phyloP scores from a whole-genome alignment of 176 grass and related monocot genomes.

The Rhynchospora breviuscula region DNA sequence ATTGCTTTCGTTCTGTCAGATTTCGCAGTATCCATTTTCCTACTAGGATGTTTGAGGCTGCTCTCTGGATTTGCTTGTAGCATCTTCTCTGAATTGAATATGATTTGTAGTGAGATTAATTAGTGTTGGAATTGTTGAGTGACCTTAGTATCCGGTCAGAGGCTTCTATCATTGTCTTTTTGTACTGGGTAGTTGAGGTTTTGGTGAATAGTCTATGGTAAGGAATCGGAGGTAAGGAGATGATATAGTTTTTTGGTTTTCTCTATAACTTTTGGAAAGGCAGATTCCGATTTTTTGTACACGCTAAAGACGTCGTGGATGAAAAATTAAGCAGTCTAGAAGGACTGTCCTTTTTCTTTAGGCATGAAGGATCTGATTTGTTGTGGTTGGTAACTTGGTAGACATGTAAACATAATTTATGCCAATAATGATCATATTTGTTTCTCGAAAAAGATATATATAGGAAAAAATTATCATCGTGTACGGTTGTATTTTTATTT shows the following conservation, averaged over 20 bases:
- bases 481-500: too few relatives aligned
- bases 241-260: background rate
- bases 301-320: background rate
- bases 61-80: constrained; percentile 33
- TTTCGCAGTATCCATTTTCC: background rate
- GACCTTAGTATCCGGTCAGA: background rate
- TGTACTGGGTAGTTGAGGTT: constrained; percentile 9
- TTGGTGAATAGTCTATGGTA: background rate
- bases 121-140: background rate
- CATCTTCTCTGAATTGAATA: background rate
- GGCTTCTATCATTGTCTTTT: background rate
- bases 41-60: constrained; percentile 11
- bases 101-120: background rate
- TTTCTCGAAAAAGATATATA: too few relatives aligned
- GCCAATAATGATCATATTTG: background rate
- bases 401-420: background rate
- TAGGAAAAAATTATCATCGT: too few relatives aligned
- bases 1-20: constrained; percentile 64
- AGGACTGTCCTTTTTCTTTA: background rate
- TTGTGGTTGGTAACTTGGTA: constrained; percentile 9
- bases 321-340: background rate
- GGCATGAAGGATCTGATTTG: background rate
- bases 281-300: background rate
- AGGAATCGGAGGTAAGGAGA: background rate
- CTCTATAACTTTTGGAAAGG: background rate